Evolutionary conservation across 345 rosid species (phyloP).

Genomic region (Excoecaria agallocha): DNA sequence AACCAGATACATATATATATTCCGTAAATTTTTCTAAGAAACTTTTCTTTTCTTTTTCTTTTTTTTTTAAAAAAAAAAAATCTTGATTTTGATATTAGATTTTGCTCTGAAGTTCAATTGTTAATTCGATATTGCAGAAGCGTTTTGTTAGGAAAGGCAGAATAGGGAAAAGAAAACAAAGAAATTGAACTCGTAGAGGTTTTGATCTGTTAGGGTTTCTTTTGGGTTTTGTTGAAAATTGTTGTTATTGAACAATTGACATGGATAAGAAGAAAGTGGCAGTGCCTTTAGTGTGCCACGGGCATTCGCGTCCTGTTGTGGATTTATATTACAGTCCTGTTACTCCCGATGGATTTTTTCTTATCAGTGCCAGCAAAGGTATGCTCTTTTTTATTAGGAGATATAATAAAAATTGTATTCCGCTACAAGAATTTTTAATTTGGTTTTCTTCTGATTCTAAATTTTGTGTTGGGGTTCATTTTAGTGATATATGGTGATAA

Average conservation of each 20-base stretch:
- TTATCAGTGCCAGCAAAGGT: constrained; percentile 78
- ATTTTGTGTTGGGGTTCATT: too few species aligned
- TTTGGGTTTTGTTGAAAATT: constrained; percentile 8
- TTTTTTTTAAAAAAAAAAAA: background rate
- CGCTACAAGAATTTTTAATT: too few species aligned
- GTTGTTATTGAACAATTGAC: background rate
- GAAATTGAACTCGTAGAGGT: background rate
- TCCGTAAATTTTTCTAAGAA: background rate
- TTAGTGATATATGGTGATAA: too few species aligned
- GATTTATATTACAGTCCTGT: too few species aligned
- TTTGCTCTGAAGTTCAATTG: background rate
- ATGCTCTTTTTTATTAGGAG: too few species aligned
- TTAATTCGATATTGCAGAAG: constrained; percentile 5
- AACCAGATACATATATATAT: background rate
- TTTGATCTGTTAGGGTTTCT: constrained; percentile 21
- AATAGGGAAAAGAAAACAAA: background rate
- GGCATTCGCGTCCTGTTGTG: constrained; percentile 85
- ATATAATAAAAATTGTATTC: too few species aligned
- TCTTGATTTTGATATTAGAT: background rate
- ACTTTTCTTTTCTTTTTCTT: background rate
- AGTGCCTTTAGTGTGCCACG: constrained; percentile 77
- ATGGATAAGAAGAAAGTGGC: constrained; percentile 57
- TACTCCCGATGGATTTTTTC: too few species aligned
- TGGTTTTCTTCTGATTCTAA: too few species aligned
- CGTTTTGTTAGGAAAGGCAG: background rate